Evolutionary conservation across 2,329 filamentous ascomycete genomes (phyloP).

Genomic region (Fusarium illudens): DNA sequence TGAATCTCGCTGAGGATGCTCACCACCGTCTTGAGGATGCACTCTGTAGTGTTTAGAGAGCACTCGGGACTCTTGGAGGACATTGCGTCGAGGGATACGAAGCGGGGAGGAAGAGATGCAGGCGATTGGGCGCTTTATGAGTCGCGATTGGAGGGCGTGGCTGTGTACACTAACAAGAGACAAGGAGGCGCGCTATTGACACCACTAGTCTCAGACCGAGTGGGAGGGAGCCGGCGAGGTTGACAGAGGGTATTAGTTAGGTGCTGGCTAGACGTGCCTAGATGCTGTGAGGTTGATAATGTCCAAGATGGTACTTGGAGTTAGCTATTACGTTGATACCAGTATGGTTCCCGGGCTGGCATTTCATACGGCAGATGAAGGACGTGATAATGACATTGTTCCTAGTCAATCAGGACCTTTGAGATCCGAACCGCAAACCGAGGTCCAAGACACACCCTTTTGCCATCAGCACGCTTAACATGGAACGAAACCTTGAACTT

Average conservation of each 20-base stretch:
- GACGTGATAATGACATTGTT: not conserved
- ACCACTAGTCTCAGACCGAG: not conserved
- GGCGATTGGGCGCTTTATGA: not conserved
- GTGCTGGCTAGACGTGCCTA: not conserved
- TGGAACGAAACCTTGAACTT: not conserved
- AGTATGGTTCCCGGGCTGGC: too few relatives aligned
- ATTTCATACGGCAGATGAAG: too few relatives aligned
- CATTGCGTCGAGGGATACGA: not conserved
- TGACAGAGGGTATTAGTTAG: not conserved
- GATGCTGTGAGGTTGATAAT: not conserved
- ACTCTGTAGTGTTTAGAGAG: not conserved
- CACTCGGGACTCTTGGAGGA: not conserved
- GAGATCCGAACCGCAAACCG: not conserved
- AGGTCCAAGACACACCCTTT: not conserved
- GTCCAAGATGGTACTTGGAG: not conserved
- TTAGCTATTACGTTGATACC: not conserved
- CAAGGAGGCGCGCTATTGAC: not conserved
- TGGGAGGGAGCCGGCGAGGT: not conserved
- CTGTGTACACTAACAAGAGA: not conserved
- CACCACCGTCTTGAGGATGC: not conserved
- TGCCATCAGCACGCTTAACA: not conserved
- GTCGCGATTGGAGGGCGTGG: not conserved
- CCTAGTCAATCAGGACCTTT: not conserved
- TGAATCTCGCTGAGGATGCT: conserved; percentile 2
- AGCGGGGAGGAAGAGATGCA: not conserved